Base-by-base conservation (phyloP, 768 basidiomycete genomes). In the Tylopilus plumbeoviolaceoides region DNA sequence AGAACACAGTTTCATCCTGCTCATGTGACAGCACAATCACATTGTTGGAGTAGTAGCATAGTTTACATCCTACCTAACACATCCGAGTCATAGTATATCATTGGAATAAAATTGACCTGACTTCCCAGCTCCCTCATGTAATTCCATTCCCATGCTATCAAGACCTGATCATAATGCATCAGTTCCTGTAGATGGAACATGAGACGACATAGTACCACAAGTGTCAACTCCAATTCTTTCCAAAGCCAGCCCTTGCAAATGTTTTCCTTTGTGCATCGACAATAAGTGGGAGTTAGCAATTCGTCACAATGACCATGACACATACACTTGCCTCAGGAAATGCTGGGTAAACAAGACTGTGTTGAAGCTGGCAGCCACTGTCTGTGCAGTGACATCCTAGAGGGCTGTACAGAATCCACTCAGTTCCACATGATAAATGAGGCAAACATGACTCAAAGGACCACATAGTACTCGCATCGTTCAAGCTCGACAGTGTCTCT, bases 361-460 rank as follows among this genome's bases (percentile, higher is more conserved):
- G 30, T 92, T 90, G 14, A 87, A 88, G 60, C 86, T 82, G 18
- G 91, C 80, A 2, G 69, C 60, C 30, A 88, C 65, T 23, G 75
- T 77, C 68, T 95, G 92, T 0, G 80, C 82, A 5, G 91, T 93
- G 31, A 95, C 68, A 65, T 77, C 94, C 70, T 95, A 44, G n/a
- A 97, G 75, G 2, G 89, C 93, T 95, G 49, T 40, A 5, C 7
- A 50, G 2, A 20, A 9, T 15, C 3, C 5, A 15, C 12, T 15
- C 33, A 35, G 33, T 35, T 15, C 33, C n/a, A n/a, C n/a, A n/a
- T n/a, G n/a, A n/a, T n/a, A n/a, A n/a, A n/a, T n/a, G n/a, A n/a
- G n/a, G n/a, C n/a, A n/a, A n/a, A n/a, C 43, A n/a, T n/a, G n/a
- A n/a, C n/a, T n/a, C n/a, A n/a, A n/a, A n/a, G n/a, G n/a, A n/a